phyloP scores from a whole-genome alignment of 768 basidiomycete species.

The Hygrophorus russula region DNA sequence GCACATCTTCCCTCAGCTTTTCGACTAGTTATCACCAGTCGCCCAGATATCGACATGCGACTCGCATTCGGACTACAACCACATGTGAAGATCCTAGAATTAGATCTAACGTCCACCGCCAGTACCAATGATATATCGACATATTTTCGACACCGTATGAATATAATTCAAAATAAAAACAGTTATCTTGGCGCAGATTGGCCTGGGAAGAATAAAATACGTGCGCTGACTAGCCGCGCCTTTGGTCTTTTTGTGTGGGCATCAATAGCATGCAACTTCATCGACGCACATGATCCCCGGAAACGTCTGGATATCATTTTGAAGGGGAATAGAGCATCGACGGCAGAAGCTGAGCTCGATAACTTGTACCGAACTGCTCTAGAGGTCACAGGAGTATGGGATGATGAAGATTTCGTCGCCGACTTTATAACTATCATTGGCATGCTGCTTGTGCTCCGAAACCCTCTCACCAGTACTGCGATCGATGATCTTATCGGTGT shows the following conservation, averaged over 20 bases:
- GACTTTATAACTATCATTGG: constrained; percentile 5
- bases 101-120: background rate
- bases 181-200: constrained; percentile 4
- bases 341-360: constrained; percentile 1
- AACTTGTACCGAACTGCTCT: constrained; percentile 4
- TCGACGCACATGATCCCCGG: constrained; percentile 9
- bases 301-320: constrained; percentile 1
- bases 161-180: background rate
- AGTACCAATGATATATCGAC: constrained; percentile 1
- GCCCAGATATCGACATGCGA: constrained; percentile 9
- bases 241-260: constrained; percentile 15
- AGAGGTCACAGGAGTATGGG: constrained; percentile 1
- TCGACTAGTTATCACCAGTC: constrained; percentile 12
- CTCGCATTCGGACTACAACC: background rate
- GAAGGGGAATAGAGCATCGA: background rate
- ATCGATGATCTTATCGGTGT: constrained; percentile 1
- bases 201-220: constrained; percentile 8
- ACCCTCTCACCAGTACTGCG: constrained; percentile 1
- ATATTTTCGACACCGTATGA: constrained; percentile 1
- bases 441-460: constrained; percentile 1
- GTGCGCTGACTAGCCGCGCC: constrained; percentile 3
- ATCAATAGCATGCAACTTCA: constrained; percentile 11
- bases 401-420: background rate
- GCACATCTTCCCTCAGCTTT: constrained; percentile 7
- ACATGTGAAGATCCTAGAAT: background rate